Conservation (phyloP, 1,284 basidiomycete species). For the Veloboletus limbatus region DNA sequence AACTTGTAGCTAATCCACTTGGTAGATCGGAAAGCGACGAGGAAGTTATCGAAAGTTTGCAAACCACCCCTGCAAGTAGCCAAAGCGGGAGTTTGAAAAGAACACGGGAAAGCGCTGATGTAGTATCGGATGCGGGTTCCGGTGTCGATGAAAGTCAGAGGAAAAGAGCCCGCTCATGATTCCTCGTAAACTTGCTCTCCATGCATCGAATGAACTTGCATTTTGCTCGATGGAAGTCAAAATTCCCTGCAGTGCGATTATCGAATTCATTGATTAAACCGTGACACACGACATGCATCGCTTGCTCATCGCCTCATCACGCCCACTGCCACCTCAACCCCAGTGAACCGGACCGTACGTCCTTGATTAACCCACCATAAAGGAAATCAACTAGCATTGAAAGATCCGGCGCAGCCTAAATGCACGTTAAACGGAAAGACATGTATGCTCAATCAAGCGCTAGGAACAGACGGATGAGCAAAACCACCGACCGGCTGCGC, state of each 20-base stretch:
- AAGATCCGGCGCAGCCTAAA: constrained; percentile 9
- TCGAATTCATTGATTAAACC: constrained; percentile 6
- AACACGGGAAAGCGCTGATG: constrained; percentile 1
- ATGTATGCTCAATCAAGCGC: constrained; percentile 62
- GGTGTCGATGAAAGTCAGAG: constrained; percentile 1
- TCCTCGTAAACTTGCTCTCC: too few species aligned
- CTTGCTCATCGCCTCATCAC: constrained; percentile 21
- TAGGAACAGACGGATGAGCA: constrained; percentile 25
- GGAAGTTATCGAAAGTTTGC: constrained; percentile 25
- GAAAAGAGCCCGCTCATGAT: constrained; percentile 22
- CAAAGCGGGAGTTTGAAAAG: constrained; percentile 17
- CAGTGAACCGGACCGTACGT: constrained; percentile 78
- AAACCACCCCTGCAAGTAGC: constrained; percentile 26
- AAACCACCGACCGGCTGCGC: constrained; percentile 3
- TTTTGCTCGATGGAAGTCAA: too few species aligned
- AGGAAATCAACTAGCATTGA: not conserved
- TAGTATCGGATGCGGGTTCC: constrained; percentile 1
- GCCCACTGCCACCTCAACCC: constrained; percentile 67
- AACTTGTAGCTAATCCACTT: not conserved
- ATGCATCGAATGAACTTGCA: too few species aligned
- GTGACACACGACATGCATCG: constrained; percentile 43
- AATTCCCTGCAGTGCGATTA: too few species aligned
- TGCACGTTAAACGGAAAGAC: constrained; percentile 68
- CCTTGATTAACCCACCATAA: constrained; percentile 60
- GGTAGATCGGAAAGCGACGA: constrained; percentile 27